phyloP scores from a whole-genome alignment of 1,284 basidiomycete species.

The Hymenochaete sp. region DNA sequence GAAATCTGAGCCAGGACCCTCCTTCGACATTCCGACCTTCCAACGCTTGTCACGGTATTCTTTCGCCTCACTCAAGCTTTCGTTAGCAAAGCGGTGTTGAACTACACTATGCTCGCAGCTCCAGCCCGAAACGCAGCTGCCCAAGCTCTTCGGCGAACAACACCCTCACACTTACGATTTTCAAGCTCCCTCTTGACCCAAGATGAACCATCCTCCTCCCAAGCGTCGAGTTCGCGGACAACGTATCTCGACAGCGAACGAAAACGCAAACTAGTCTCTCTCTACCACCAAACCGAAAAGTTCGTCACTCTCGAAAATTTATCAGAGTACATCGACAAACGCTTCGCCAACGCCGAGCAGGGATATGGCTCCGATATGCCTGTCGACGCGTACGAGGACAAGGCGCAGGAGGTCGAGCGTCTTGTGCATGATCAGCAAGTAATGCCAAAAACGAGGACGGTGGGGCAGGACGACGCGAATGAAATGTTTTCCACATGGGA shows the following conservation, averaged over 20 bases:
- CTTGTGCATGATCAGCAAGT: too few species aligned
- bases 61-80: background rate
- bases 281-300: slow-evolving; percentile 15
- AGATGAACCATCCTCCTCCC: background rate
- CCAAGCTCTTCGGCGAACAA: too few species aligned
- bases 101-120: too few species aligned
- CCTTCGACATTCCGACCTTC: too few species aligned
- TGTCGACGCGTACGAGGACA: too few species aligned
- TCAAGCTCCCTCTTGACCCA: too few species aligned
- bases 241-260: slow-evolving; percentile 13
- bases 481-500: background rate
- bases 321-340: slow-evolving; percentile 12
- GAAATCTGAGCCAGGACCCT: too few species aligned
- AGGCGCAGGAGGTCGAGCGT: background rate
- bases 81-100: background rate
- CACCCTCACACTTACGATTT: too few species aligned
- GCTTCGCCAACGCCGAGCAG: slow-evolving; percentile 1
- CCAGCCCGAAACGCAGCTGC: too few species aligned
- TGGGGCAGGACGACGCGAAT: background rate
- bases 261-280: slow-evolving; percentile 16
- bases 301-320: slow-evolving; percentile 15
- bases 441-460: background rate
- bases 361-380: background rate
- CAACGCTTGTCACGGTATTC: too few species aligned
- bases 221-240: slow-evolving; percentile 1